phyloP scores from a whole-genome alignment of 2,329 filamentous ascomycete species.

The Corynespora cassiicola region DNA sequence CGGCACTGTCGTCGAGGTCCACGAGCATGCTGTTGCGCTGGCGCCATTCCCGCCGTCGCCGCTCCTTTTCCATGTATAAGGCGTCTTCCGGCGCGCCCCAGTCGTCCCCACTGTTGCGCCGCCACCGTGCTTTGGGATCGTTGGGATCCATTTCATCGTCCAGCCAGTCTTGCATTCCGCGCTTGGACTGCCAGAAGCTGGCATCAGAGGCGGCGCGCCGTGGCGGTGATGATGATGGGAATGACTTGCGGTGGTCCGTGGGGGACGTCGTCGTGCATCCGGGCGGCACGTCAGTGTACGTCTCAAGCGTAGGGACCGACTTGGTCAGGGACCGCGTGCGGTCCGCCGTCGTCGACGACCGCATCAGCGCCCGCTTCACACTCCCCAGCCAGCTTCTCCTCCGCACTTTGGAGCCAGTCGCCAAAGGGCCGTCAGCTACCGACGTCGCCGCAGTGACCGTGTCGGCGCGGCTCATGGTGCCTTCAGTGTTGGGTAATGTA shows the following conservation, averaged over 20 bases:
- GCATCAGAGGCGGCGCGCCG: conserved; percentile 54
- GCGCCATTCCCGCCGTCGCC: conserved; percentile 36
- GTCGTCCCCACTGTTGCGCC: conserved; percentile 43
- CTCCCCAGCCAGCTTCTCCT: conserved; percentile 47
- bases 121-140: conserved; percentile 26
- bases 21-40: conserved; percentile 37
- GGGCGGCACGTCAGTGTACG: conserved; percentile 35
- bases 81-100: conserved; percentile 43
- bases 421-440: conserved; percentile 24
- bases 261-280: conserved; percentile 13
- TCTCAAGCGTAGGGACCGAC: conserved; percentile 29
- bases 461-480: conserved; percentile 26
- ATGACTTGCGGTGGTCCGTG: conserved; percentile 21
- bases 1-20: conserved; percentile 31
- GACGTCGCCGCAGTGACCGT: conserved; percentile 37
- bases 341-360: conserved; percentile 33
- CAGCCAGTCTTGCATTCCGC: conserved; percentile 52
- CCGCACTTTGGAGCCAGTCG: conserved; percentile 24
- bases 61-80: conserved; percentile 36
- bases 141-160: conserved; percentile 39
- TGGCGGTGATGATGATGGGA: conserved; percentile 33
- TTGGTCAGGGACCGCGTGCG: conserved; percentile 35
- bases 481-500: conserved; percentile 28
- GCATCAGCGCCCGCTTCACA: conserved; percentile 41
- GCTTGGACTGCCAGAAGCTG: conserved; percentile 48